phyloP scores from a whole-genome alignment of 345 rosid species.

The Citrus hindsii region DNA sequence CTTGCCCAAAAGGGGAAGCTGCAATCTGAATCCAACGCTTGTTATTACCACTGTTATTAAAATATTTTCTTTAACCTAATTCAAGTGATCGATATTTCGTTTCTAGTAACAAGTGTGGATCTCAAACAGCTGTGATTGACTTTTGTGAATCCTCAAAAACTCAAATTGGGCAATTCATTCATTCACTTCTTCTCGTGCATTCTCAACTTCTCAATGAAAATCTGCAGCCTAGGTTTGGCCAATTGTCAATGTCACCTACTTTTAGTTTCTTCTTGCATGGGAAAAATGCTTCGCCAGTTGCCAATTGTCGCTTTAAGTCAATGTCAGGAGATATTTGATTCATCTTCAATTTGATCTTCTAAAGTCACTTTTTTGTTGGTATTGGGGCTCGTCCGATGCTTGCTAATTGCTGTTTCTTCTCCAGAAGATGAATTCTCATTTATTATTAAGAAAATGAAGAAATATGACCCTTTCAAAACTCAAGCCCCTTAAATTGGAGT shows the following conservation, averaged over 20 bases:
- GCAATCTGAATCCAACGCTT: not conserved
- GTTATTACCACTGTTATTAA: not conserved
- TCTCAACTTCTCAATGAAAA: not conserved
- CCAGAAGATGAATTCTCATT: not conserved
- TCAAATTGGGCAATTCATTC: not conserved
- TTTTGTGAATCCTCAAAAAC: not conserved
- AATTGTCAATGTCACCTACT: not conserved
- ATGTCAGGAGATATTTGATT: not conserved
- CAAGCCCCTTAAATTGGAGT: too few species aligned
- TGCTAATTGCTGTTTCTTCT: not conserved
- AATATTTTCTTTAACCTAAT: not conserved
- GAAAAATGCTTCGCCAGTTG: not conserved
- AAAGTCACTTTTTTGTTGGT: too few species aligned
- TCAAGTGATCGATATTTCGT: not conserved
- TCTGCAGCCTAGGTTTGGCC: not conserved
- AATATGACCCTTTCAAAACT: too few species aligned
- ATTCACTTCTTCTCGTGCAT: not conserved
- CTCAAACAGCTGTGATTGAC: not conserved
- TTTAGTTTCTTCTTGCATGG: not conserved
- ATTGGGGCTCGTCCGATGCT: not conserved
- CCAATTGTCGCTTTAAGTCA: not conserved
- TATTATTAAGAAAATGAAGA: too few species aligned
- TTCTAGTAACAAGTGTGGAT: not conserved
- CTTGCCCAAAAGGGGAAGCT: not conserved
- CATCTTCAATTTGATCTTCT: not conserved